These are phyloP conservation scores for Cryomyces minteri DNA, from an alignment of 495 filamentous ascomycete species.

Conservation along the genomic window DNA sequence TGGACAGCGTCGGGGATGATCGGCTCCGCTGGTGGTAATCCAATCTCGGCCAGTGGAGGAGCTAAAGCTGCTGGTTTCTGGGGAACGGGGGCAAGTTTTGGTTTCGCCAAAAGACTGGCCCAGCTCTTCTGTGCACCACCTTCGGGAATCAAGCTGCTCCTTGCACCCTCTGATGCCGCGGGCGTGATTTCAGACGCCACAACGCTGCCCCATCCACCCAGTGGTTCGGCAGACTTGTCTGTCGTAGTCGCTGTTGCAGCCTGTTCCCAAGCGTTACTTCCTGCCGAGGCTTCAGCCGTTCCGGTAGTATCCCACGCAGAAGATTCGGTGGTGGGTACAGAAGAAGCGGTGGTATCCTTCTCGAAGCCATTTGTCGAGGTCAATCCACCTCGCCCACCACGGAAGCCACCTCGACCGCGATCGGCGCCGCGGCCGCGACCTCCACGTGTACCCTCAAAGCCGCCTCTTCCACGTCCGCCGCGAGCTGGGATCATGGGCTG, in stretches of 20 bases:
- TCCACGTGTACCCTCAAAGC: slow-evolving; percentile 41
- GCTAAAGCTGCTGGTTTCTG: slow-evolving; percentile 14
- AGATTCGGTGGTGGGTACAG: slow-evolving; percentile 17
- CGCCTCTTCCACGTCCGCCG: slow-evolving; percentile 46
- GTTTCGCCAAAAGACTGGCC: slow-evolving; percentile 41
- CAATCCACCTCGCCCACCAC: slow-evolving; percentile 48
- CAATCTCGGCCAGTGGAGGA: slow-evolving; percentile 4
- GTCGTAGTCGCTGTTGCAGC: slow-evolving; percentile 8
- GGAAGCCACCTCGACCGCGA: slow-evolving; percentile 51
- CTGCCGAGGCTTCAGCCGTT: slow-evolving; percentile 6
- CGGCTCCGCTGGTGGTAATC: slow-evolving; percentile 8
- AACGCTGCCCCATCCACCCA: slow-evolving; percentile 10
- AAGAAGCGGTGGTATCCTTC: slow-evolving; percentile 9
- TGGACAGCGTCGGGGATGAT: slow-evolving; percentile 11
- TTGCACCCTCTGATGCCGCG: slow-evolving; percentile 20
- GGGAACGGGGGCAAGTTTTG: slow-evolving; percentile 19
- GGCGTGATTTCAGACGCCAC: slow-evolving; percentile 17
- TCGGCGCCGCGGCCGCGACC: slow-evolving; percentile 56
- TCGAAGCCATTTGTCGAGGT: slow-evolving; percentile 30
- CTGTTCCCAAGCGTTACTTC: slow-evolving; percentile 14
- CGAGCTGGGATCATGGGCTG: slow-evolving; percentile 32
- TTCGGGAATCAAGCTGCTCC: slow-evolving; percentile 27
- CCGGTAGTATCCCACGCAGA: slow-evolving; percentile 15
- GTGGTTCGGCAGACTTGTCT: slow-evolving; percentile 2
- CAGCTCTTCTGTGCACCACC: slow-evolving; percentile 37